phyloP scores from a whole-genome alignment of 345 rosid genomes.

The Kernera saxatilis region DNA sequence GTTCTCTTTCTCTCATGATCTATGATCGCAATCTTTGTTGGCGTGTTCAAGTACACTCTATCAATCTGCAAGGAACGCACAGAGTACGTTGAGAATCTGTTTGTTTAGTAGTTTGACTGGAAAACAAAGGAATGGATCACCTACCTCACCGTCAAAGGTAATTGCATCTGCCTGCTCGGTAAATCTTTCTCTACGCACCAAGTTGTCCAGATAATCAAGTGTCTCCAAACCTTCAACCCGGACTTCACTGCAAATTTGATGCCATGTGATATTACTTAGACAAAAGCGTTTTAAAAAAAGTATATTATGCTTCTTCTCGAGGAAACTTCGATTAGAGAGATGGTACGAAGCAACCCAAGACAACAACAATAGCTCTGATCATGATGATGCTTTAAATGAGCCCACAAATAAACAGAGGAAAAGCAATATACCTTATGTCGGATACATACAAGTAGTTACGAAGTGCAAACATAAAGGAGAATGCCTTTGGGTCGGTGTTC shows the following conservation, averaged over 20 bases:
- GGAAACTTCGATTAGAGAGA: background rate
- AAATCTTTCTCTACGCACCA: conserved; percentile 56
- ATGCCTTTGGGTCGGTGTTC: conserved; percentile 68
- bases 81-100: background rate
- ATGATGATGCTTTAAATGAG: background rate
- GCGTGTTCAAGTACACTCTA: conserved; percentile 87
- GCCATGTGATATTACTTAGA: conserved; percentile 9
- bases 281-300: background rate
- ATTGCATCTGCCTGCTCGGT: conserved; percentile 98
- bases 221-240: conserved; percentile 98
- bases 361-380: background rate
- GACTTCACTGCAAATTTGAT: conserved; percentile 74
- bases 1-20: conserved; percentile 91
- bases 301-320: background rate
- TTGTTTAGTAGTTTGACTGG: background rate
- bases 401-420: background rate
- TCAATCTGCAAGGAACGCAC: conserved; percentile 42
- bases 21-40: conserved; percentile 80
- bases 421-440: conserved; percentile 62
- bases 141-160: conserved; percentile 89
- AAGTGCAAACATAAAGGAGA: conserved; percentile 66
- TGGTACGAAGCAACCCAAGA: background rate
- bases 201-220: conserved; percentile 83
- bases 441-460: conserved; percentile 79
- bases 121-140: background rate